Percentiles rank a stretch among this genome's conserved stretches.
Conservation (phyloP, 768 basidiomycete genomes). For the Phlegmacium glaucopus region DNA sequence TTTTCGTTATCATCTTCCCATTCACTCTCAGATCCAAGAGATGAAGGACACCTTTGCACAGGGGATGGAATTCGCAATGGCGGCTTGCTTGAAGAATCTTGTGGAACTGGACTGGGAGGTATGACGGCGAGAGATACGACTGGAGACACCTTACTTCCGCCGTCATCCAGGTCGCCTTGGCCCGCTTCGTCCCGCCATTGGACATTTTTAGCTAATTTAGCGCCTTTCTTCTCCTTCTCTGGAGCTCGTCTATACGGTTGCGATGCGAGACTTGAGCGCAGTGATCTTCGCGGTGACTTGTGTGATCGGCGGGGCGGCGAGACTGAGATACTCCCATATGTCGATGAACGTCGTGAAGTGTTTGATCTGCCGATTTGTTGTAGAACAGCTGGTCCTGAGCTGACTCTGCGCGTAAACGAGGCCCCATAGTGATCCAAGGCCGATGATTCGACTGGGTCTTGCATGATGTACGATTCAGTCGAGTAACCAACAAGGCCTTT, state of each 20-base stretch:
- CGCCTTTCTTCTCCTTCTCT: constrained; percentile 56
- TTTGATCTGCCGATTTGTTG: constrained; percentile 25
- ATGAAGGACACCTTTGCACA: constrained; percentile 41
- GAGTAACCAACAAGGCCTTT: constrained; percentile 64
- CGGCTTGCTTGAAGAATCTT: constrained; percentile 18
- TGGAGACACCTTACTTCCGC: constrained; percentile 33
- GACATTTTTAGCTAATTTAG: constrained; percentile 66
- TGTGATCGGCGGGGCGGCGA: constrained; percentile 50
- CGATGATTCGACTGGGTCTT: constrained; percentile 28
- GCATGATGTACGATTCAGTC: constrained; percentile 53
- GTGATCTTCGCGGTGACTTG: constrained; percentile 68
- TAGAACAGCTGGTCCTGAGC: constrained; percentile 46
- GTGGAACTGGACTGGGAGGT: constrained; percentile 38
- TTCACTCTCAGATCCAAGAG: constrained; percentile 71
- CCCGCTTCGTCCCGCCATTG: constrained; percentile 88
- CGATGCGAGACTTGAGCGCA: constrained; percentile 59
- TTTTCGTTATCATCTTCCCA: constrained; percentile 89
- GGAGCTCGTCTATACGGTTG: constrained; percentile 63
- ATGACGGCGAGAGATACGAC: constrained; percentile 36
- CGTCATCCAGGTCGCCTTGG: constrained; percentile 76
- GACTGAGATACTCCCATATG: constrained; percentile 41
- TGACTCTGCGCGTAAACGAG: constrained; percentile 45
- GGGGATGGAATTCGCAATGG: constrained; percentile 25
- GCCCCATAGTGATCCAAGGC: constrained; percentile 45
- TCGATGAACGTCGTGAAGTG: constrained; percentile 36